Conservation (phyloP, 163 green algal genomes). For the Prototheca wickerhamii region DNA sequence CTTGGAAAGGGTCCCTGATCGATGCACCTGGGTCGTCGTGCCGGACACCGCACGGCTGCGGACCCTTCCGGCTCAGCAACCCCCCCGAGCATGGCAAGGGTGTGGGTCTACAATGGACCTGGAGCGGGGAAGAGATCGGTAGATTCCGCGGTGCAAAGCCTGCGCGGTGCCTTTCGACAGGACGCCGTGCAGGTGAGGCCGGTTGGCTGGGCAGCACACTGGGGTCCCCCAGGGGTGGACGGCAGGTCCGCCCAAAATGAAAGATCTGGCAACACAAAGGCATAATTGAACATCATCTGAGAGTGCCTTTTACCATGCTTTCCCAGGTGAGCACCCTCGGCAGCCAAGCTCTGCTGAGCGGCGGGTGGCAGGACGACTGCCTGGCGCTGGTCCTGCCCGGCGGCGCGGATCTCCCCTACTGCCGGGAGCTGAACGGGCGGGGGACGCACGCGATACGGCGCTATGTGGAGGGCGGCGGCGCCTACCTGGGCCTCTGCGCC, state of each 20-base stretch:
- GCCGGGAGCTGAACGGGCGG: conserved; percentile 50
- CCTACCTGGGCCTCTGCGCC: conserved; percentile 69
- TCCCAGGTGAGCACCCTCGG: conserved; percentile 33
- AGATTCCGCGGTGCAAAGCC: conserved; percentile 22
- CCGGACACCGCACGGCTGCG: no score
- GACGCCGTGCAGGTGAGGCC: conserved; percentile 12
- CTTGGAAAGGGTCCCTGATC: no score
- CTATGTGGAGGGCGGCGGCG: conserved; percentile 49
- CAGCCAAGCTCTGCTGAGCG: neutral
- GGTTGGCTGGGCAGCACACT: neutral
- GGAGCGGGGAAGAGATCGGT: conserved; percentile 43
- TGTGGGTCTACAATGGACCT: conserved; percentile 40
- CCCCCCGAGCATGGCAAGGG: neutral
- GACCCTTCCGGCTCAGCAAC: neutral
- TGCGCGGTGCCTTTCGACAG: conserved; percentile 26
- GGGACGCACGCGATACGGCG: conserved; percentile 48
- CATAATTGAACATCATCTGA: no score
- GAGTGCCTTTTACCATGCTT: no score
- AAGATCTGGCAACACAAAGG: no score
- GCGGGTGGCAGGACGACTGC: conserved; percentile 29
- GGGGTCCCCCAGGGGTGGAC: no score
- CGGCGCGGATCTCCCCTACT: conserved; percentile 72
- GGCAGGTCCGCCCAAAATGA: no score
- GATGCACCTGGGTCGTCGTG: no score
- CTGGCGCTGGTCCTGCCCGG: conserved; percentile 64